Percentiles rank a stretch among this genome's conserved stretches.
Evolutionary conservation across 75 land plant species (phyloP).

Genomic region (Larix kaempferi): DNA sequence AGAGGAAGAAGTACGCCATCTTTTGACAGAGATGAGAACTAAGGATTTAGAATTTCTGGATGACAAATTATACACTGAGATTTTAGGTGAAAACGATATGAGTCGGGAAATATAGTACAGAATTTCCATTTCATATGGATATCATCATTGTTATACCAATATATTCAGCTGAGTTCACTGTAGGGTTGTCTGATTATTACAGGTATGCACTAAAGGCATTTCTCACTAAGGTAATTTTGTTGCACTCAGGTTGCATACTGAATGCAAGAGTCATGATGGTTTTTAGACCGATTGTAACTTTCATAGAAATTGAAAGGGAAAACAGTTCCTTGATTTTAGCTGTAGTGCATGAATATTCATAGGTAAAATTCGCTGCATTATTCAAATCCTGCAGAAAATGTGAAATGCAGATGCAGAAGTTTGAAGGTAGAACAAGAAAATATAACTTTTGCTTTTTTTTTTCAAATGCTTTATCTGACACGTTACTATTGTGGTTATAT

Average conservation of each 20-base stretch:
- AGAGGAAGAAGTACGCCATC: background rate
- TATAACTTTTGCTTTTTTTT: background rate
- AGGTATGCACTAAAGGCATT: background rate
- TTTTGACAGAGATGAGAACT: background rate
- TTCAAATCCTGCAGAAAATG: background rate
- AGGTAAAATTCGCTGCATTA: background rate
- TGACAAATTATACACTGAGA: background rate
- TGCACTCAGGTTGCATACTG: background rate
- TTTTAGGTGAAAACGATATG: background rate
- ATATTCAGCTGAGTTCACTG: background rate
- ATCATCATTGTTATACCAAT: background rate
- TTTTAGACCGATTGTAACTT: background rate
- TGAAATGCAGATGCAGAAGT: background rate
- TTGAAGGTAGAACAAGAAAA: background rate
- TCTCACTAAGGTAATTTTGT: background rate
- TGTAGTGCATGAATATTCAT: background rate
- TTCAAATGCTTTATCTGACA: background rate
- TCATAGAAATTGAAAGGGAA: background rate
- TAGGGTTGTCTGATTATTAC: background rate
- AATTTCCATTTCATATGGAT: too few relatives aligned
- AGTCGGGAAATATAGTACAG: background rate
- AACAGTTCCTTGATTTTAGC: background rate
- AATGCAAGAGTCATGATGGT: too few relatives aligned
- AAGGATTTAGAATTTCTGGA: constrained; percentile 1
- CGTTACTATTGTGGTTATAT: background rate